phyloP scores from a whole-genome alignment of 371 early-diverging fungal genomes.

The Mucor circinelloides region DNA sequence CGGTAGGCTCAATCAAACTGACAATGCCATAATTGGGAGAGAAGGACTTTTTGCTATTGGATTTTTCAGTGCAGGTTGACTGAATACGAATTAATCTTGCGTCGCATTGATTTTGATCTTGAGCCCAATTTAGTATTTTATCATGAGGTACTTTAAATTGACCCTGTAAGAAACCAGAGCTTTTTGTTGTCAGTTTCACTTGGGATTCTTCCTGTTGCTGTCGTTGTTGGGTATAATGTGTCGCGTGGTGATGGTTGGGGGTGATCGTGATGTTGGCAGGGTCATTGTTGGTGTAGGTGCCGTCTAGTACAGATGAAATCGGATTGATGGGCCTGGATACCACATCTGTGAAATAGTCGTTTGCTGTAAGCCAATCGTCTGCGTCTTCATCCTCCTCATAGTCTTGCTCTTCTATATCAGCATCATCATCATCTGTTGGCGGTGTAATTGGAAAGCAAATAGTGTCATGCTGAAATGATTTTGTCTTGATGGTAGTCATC shows the following conservation, averaged over 20 bases:
- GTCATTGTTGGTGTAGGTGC: not conserved
- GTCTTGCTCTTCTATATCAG: not conserved
- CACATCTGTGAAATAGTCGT: not conserved
- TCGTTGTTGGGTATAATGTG: not conserved
- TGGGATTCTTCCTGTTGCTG: not conserved
- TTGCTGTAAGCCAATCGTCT: not conserved
- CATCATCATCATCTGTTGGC: not conserved
- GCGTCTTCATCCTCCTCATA: not conserved
- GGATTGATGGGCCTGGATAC: constrained; percentile 15
- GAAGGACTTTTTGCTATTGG: constrained; percentile 17
- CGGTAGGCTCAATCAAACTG: constrained; percentile 57
- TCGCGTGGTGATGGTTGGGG: not conserved
- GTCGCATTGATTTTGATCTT: constrained; percentile 33
- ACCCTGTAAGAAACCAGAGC: constrained; percentile 35
- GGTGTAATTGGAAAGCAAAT: not conserved
- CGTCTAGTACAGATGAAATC: constrained; percentile 13
- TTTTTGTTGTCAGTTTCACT: constrained; percentile 10
- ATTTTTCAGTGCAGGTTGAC: constrained; percentile 9
- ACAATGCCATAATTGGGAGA: constrained; percentile 40
- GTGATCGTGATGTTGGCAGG: not conserved
- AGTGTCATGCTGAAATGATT: not conserved
- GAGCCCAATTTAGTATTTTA: constrained; percentile 33
- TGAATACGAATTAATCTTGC: constrained; percentile 33
- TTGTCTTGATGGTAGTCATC: not conserved
- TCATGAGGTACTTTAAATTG: constrained; percentile 26